Evolutionary conservation across 169 alveolate species (phyloP).

Genomic region (Cryptosporidium meleagridis): DNA sequence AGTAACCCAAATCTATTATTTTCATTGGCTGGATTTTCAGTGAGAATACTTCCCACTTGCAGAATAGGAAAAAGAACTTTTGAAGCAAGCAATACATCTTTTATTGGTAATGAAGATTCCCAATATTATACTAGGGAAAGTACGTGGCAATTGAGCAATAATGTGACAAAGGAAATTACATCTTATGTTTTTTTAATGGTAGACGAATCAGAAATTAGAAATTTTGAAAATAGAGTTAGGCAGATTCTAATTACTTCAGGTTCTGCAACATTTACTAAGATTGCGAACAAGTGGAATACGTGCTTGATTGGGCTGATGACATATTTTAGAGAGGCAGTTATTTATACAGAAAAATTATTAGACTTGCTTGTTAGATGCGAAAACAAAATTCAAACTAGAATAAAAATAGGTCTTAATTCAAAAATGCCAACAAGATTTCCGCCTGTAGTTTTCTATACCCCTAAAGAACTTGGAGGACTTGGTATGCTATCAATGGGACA

Average conservation of each 20-base stretch:
- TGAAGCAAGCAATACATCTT: constrained; percentile 74
- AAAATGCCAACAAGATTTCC: constrained; percentile 99
- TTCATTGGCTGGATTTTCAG: constrained; percentile 99
- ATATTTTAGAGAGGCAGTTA: constrained; percentile 99
- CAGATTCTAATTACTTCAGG: constrained; percentile 99
- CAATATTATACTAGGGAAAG: constrained; percentile 89
- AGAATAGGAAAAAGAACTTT: constrained; percentile 79
- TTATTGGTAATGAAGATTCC: constrained; percentile 1
- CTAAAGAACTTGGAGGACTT: constrained; percentile 99
- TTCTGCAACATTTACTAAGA: constrained; percentile 99
- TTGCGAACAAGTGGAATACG: constrained; percentile 99
- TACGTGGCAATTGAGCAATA: constrained; percentile 98
- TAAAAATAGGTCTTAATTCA: constrained; percentile 99
- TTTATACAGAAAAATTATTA: constrained; percentile 97
- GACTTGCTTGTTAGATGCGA: constrained; percentile 98
- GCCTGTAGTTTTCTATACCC: constrained; percentile 99
- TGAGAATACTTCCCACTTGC: constrained; percentile 94
- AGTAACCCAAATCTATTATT: constrained; percentile 99
- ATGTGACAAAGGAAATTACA: constrained; percentile 97
- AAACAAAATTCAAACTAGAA: constrained; percentile 99
- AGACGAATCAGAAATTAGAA: constrained; percentile 97
- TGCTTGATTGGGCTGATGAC: constrained; percentile 98
- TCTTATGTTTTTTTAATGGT: constrained; percentile 98
- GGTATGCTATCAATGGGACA: constrained; percentile 99
- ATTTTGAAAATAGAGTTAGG: constrained; percentile 96